Evolutionary conservation across 148 eudicot species (phyloP), one percentile per base, ranked within the genome.

Genomic region (Pouteria glomerata): DNA sequence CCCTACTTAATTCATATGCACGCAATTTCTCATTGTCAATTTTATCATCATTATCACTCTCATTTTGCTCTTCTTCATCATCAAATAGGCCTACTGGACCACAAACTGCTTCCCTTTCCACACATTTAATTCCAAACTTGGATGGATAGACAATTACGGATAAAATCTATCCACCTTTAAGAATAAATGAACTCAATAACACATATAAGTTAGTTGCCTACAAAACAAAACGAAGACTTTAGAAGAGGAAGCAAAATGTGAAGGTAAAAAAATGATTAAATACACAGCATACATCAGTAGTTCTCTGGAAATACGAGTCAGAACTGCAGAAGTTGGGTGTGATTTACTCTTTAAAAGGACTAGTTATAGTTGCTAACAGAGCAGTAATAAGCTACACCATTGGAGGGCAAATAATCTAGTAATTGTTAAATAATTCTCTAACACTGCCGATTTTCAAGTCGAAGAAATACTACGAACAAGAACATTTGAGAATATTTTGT

Each of bases 131-230:
- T 65, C 99, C 99, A 80, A 95, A 95, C 64, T 95, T 97, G 33
- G 99, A 89, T 77, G 99, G 99, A 84, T 95, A 95, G 62, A 95
- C 94, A 65, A 92, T 24, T 16, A 91, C 97, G n/a, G 96, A 85
- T 74, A 81, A 63, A 50, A 95, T 86, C 65, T 84, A 77, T 26
- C 97, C 99, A 58, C 76, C 89, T 80, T 90, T 88, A 26, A 90
- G 96, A 60, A 95, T 85, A 71, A 84, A 90, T 21, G 99, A 95
- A 80, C 82, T 83, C 85, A 95, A 64, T 77, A 88, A 58, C 72
- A 91, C 85, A 74, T 80, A 83, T 78, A 95, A 81, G 71, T 95
- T 96, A 64, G 78, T 87, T 51, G 99, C 99, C 98, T 95, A 73
- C 73, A 77, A 10, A n/a, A 37, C 68, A 69, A 14, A 72, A 0